Evolutionary conservation across 2,329 filamentous ascomycete genomes (phyloP).

Genomic region (Colletotrichum musae): DNA sequence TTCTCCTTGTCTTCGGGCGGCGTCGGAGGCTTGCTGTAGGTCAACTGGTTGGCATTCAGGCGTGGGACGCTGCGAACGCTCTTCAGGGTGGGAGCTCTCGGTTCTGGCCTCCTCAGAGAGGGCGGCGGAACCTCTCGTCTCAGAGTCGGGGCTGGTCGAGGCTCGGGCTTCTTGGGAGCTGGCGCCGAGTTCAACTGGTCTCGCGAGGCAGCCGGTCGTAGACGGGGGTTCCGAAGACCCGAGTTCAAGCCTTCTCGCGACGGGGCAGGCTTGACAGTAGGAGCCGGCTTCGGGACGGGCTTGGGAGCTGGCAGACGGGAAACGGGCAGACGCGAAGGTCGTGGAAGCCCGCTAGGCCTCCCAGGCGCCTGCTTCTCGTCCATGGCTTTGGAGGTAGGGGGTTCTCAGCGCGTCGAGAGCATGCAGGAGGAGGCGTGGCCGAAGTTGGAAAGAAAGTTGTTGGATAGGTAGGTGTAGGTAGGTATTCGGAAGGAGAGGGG

Average conservation of each 20-base stretch:
- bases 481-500: neutral
- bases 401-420: neutral
- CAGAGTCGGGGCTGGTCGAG: constrained; percentile 26
- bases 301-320: constrained; percentile 47
- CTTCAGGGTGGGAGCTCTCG: constrained; percentile 16
- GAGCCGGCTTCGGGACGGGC: constrained; percentile 37
- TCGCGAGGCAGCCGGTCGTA: constrained; percentile 54
- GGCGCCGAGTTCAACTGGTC: constrained; percentile 43
- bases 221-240: constrained; percentile 46
- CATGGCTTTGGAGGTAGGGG: constrained; percentile 12
- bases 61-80: constrained; percentile 29
- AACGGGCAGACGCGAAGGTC: constrained; percentile 56
- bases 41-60: constrained; percentile 29
- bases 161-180: constrained; percentile 27
- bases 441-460: neutral
- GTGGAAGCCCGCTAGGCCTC: constrained; percentile 51
- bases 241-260: constrained; percentile 48
- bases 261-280: constrained; percentile 47
- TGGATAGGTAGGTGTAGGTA: neutral
- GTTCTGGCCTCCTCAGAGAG: constrained; percentile 35
- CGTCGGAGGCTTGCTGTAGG: constrained; percentile 33
- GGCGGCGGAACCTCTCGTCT: constrained; percentile 40
- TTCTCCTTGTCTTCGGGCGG: constrained; percentile 43
- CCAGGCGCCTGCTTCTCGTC: constrained; percentile 38
- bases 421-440: neutral